Conservation (phyloP, 352 stramenopile species). For the Phytopythium delawarense region DNA sequence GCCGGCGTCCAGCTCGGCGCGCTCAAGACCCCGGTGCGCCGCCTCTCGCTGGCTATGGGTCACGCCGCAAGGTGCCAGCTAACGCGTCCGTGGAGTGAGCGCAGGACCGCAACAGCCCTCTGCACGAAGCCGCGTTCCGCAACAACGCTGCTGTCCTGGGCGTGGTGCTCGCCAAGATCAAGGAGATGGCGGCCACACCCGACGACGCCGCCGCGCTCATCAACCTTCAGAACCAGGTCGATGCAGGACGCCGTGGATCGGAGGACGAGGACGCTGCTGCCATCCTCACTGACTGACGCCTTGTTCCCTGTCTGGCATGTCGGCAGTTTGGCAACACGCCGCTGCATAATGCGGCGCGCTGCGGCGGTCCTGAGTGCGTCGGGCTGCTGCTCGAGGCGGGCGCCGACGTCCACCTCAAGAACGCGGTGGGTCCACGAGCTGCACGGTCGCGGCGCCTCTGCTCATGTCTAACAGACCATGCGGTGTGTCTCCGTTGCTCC, state of each 20-base stretch:
- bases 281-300: neutral
- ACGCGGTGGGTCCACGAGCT: conserved; percentile 33
- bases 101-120: conserved; percentile 73
- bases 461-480: neutral
- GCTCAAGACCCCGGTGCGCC: conserved; percentile 61
- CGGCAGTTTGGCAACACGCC: conserved; percentile 75
- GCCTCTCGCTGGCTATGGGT: neutral
- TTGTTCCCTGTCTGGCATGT: neutral
- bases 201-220: conserved; percentile 29
- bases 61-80: neutral
- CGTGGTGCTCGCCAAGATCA: conserved; percentile 44
- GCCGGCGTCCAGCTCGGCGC: conserved; percentile 55
- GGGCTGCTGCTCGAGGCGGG: conserved; percentile 42
- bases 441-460: neutral
- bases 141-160: conserved; percentile 47
- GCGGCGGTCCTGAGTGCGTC: conserved; percentile 45
- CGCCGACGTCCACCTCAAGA: conserved; percentile 38
- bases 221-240: conserved; percentile 58
- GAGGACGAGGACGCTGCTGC: neutral
- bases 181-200: conserved; percentile 34
- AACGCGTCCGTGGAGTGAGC: neutral
- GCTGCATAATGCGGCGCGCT: conserved; percentile 65
- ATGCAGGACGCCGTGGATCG: neutral
- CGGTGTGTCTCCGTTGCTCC: neutral
- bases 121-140: conserved; percentile 64